phyloP scores from a whole-genome alignment of 2,329 filamentous ascomycete genomes.

The Decorospora gaudefroyi region DNA sequence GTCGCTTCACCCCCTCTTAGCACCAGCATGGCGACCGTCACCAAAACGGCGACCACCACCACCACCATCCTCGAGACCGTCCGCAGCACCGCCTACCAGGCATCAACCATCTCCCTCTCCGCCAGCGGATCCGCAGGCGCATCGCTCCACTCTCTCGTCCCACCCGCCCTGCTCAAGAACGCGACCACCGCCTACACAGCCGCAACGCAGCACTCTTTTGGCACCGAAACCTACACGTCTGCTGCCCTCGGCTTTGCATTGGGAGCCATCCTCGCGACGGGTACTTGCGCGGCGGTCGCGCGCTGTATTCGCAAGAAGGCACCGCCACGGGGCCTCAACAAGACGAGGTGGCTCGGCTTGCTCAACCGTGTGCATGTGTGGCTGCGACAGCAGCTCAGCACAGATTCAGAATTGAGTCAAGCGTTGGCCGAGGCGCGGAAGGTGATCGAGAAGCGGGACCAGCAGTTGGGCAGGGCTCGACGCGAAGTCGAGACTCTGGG shows the following conservation, averaged over 20 bases:
- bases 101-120: neutral
- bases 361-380: too few relatives aligned
- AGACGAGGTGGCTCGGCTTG: too few relatives aligned
- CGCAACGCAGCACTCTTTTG: neutral
- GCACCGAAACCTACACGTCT: neutral
- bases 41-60: neutral
- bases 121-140: neutral
- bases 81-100: neutral
- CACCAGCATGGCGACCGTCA: neutral
- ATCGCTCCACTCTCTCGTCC: neutral
- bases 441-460: too few relatives aligned
- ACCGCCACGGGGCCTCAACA: too few relatives aligned
- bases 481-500: too few relatives aligned
- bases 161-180: neutral
- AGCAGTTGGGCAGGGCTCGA: too few relatives aligned
- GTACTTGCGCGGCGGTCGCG: too few relatives aligned
- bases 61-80: neutral
- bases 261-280: too few relatives aligned
- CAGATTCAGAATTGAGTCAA: too few relatives aligned
- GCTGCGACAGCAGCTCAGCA: too few relatives aligned
- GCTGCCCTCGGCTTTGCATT: neutral
- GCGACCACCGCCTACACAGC: neutral
- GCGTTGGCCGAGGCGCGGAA: too few relatives aligned
- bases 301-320: too few relatives aligned
- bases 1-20: neutral